Conservation (phyloP, 257 asterid genomes). For the Nicotiana tabacum region DNA sequence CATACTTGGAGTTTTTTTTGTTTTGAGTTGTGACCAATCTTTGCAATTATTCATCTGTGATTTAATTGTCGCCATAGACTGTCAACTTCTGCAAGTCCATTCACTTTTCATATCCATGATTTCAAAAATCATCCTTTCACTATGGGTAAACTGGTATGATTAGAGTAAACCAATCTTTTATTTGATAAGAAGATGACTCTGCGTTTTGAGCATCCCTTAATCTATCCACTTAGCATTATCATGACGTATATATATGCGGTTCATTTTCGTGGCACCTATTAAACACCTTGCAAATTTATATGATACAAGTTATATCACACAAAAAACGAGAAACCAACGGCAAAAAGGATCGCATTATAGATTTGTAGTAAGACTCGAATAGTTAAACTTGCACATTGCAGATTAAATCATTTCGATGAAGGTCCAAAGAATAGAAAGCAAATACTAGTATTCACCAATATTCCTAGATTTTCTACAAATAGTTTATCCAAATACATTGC, state of each 20-base stretch:
- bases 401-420: neutral
- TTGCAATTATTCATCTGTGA: neutral
- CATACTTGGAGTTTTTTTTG: neutral
- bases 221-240: neutral
- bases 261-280: too few species aligned
- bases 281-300: too few species aligned
- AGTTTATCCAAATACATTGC: constrained; percentile 33
- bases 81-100: too few species aligned
- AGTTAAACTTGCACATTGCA: neutral
- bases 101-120: too few species aligned
- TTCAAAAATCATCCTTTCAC: neutral
- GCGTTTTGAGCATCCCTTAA: neutral
- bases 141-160: neutral
- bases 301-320: too few species aligned
- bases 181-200: neutral
- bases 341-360: neutral
- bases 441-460: constrained; percentile 33
- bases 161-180: neutral
- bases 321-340: too few species aligned
- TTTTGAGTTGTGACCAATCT: neutral
- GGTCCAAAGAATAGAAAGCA: constrained; percentile 16
- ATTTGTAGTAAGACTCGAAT: neutral
- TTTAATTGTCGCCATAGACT: neutral
- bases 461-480: constrained; percentile 43
- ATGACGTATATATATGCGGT: neutral